Evolutionary conservation across 176 grass and related monocot species (phyloP).

Genomic region (Cenchrus purpureus): DNA sequence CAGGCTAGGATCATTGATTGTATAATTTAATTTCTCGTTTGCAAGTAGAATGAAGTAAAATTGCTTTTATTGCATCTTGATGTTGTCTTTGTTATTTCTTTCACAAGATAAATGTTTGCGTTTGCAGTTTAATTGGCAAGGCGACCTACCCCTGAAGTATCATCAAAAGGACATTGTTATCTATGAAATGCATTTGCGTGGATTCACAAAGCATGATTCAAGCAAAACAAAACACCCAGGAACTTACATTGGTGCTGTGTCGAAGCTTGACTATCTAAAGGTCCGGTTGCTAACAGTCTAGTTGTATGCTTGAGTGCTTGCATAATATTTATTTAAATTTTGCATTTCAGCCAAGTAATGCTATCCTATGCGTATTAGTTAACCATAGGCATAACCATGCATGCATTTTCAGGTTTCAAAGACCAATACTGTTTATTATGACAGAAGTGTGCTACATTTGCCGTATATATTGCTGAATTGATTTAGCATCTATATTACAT

Average conservation of each 20-base stretch:
- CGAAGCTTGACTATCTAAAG: conserved; percentile 88
- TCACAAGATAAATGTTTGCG: conserved; percentile 27
- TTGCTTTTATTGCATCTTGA: not conserved
- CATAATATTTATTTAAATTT: conserved; percentile 1
- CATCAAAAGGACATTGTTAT: conserved; percentile 77
- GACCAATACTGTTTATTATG: not conserved
- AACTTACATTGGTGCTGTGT: conserved; percentile 71
- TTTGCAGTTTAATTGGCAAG: conserved; percentile 95
- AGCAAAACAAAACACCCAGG: conserved; percentile 75
- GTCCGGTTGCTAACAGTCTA: conserved; percentile 45
- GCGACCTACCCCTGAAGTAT: conserved; percentile 66
- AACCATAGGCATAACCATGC: not conserved
- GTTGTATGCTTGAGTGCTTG: not conserved
- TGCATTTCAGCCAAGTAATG: conserved; percentile 16
- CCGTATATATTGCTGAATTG: conserved; percentile 6
- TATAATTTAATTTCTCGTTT: conserved; percentile 15
- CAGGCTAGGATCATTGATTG: not conserved
- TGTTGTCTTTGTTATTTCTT: conserved; percentile 10
- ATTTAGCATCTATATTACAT: conserved; percentile 11
- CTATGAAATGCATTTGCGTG: conserved; percentile 97
- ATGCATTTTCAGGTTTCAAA: not conserved
- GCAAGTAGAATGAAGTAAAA: conserved; percentile 36
- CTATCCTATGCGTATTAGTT: not conserved
- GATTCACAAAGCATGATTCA: conserved; percentile 84
- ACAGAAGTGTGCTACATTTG: not conserved